Evolutionary conservation across 2,329 filamentous ascomycete genomes (phyloP).

Genomic region (Aureobasidium namibiae): DNA sequence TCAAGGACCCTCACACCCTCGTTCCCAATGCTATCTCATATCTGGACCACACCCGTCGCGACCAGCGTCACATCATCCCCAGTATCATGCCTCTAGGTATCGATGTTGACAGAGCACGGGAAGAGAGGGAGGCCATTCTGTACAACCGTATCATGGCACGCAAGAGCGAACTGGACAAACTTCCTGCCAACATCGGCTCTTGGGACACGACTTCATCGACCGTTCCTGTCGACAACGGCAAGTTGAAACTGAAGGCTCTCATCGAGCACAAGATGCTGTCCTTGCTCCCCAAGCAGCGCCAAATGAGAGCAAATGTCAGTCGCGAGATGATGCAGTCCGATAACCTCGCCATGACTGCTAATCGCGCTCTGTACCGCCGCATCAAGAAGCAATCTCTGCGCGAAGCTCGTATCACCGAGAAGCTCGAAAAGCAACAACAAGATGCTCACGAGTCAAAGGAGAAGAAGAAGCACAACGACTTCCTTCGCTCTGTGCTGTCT

Average conservation of each 20-base stretch:
- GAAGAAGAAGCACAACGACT: constrained; percentile 94
- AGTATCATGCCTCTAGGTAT: constrained; percentile 83
- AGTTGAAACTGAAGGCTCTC: constrained; percentile 76
- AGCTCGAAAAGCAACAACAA: constrained; percentile 96
- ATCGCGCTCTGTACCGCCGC: constrained; percentile 79
- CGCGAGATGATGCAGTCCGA: constrained; percentile 92
- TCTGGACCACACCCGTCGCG: constrained; percentile 66
- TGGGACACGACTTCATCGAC: constrained; percentile 71
- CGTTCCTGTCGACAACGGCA: constrained; percentile 64
- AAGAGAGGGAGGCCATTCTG: constrained; percentile 78
- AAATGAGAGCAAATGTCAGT: constrained; percentile 76
- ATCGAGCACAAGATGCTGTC: constrained; percentile 93
- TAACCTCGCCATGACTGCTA: constrained; percentile 94
- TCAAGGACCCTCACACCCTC: constrained; percentile 62
- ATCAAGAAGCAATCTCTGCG: constrained; percentile 96
- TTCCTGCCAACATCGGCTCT: constrained; percentile 77
- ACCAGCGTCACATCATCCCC: constrained; percentile 71
- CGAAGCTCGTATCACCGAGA: constrained; percentile 95
- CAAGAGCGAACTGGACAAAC: constrained; percentile 71
- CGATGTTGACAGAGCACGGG: constrained; percentile 75
- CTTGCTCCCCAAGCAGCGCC: constrained; percentile 79
- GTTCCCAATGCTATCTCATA: constrained; percentile 61
- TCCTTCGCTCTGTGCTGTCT: constrained; percentile 75
- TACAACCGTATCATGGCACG: constrained; percentile 85
- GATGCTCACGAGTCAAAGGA: constrained; percentile 92